Conservation (phyloP, 495 filamentous ascomycete genomes). For the Rhizodiscina lignyota region DNA sequence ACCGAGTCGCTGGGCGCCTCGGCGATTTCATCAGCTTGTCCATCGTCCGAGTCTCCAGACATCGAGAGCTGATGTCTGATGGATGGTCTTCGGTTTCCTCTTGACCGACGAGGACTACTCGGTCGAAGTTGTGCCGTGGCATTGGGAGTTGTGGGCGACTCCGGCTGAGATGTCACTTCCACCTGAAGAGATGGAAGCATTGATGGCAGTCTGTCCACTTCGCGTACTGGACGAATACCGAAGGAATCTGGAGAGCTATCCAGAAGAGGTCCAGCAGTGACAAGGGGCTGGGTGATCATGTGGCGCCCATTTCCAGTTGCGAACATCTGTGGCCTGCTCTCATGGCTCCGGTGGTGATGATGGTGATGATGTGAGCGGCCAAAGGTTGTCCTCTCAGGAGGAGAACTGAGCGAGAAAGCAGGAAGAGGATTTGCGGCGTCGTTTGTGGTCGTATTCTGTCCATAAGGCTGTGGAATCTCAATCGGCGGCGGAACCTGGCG, state of each 20-base stretch:
- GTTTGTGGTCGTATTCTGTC: constrained; percentile 32
- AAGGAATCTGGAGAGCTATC: constrained; percentile 62
- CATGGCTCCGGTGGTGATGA: constrained; percentile 41
- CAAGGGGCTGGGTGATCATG: constrained; percentile 20
- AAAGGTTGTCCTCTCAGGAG: constrained; percentile 57
- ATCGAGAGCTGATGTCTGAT: constrained; percentile 78
- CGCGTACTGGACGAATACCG: constrained; percentile 62
- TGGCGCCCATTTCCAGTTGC: constrained; percentile 6
- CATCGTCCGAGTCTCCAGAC: constrained; percentile 75
- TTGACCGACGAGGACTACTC: constrained; percentile 18
- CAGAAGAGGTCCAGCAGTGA: constrained; percentile 23
- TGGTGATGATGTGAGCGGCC: constrained; percentile 44
- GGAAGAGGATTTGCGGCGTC: constrained; percentile 33
- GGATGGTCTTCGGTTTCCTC: constrained; percentile 54
- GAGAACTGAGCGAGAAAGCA: constrained; percentile 52
- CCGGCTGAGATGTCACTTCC: constrained; percentile 69
- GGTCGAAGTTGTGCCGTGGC: constrained; percentile 29
- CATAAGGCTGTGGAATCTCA: constrained; percentile 48
- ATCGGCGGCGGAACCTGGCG: constrained; percentile 60
- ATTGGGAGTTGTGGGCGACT: constrained; percentile 82
- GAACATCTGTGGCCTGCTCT: constrained; percentile 32
- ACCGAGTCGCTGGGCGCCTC: constrained; percentile 42
- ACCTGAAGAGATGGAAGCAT: constrained; percentile 61
- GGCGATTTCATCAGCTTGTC: constrained; percentile 62
- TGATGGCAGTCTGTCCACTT: constrained; percentile 70